Base-by-base conservation (phyloP, 2,329 filamentous ascomycete species). In the Monilinia laxa region DNA sequence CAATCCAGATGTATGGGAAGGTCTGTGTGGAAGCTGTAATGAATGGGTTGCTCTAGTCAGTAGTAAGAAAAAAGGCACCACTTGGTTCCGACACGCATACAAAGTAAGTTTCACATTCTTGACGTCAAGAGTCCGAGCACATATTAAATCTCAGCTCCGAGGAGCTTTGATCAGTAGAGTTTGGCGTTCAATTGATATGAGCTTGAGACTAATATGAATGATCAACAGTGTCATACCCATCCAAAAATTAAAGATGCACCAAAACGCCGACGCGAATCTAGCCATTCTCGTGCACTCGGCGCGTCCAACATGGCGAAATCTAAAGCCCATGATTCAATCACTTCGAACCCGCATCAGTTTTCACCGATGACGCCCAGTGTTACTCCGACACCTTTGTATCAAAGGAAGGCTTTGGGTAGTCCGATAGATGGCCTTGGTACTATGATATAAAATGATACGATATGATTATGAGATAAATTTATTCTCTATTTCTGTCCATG, bases 41-140 rank as follows among this genome's bases (percentile, higher is more conserved):
- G 89, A 92, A 69, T 93, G 90, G 90, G 89, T 93, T 71, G 87
- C 89, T 16, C 81, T 93, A 47, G 90, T 93, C 53, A 93, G 90
- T 79, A 92, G 88, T 77, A 94, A 94, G 80, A 94, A 94, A 82
- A 93, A 94, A 80, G 91, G 91, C n/a, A 96, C 91, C 0, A 93
- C 91, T 4, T 96, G 91, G 91, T 96, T 94, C 78, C 83, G 92
- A 71, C 92, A 96, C 78, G 91, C 91, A 57, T 95, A 95, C 81
- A 95, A 94, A 84, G 90, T 91, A 78, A 77, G 80, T 77, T 66
- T 56, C 53, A 28, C 2, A 28, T 64, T 20, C 28, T 35, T 14
- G 51, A 52, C 20, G n/a, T 42, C 23, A 47, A 60, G 18, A 49
- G 42, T 35, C 57, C 18, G 57, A 60, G 42, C 42, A 49, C 42